Percentiles rank a stretch among this genome's conserved stretches.
Evolutionary conservation across 139 green algal species (phyloP).

Genomic region (Spirogloea muscicola): DNA sequence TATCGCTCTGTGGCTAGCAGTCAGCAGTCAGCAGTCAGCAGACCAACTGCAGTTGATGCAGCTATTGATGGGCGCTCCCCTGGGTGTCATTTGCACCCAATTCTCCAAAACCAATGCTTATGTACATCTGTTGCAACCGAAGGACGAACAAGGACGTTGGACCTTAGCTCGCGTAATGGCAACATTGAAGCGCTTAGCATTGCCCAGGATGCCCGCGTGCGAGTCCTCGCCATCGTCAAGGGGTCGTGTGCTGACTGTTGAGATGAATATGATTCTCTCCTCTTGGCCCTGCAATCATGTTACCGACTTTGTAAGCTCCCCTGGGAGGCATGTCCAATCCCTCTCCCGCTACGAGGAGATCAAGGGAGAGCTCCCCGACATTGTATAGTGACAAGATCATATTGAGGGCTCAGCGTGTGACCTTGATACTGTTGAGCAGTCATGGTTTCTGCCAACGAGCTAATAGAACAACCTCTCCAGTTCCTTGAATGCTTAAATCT

Average conservation of each 20-base stretch:
- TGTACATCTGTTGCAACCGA: neutral
- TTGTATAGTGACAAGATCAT: neutral
- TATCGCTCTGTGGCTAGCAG: no score
- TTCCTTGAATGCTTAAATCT: slow-evolving; percentile 5
- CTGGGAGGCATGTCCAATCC: neutral
- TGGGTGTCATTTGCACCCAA: no score
- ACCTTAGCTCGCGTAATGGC: slow-evolving; percentile 73
- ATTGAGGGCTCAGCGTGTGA: no score
- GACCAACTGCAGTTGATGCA: no score
- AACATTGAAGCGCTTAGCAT: slow-evolving; percentile 87
- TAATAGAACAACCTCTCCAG: no score
- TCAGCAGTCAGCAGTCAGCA: no score
- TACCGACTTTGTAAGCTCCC: slow-evolving; percentile 25
- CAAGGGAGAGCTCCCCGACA: neutral
- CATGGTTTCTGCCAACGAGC: no score
- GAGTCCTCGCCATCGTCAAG: neutral
- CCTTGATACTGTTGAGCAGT: no score
- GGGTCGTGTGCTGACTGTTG: slow-evolving; percentile 58
- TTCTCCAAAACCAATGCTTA: no score
- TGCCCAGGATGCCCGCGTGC: slow-evolving; percentile 68
- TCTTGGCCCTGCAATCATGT: slow-evolving; percentile 66
- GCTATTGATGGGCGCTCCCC: no score
- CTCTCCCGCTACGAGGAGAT: neutral
- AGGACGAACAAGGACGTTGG: neutral
- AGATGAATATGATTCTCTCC: slow-evolving; percentile 76